Conservation (phyloP, 495 filamentous ascomycete species). For the Aspergillus sparsus region DNA sequence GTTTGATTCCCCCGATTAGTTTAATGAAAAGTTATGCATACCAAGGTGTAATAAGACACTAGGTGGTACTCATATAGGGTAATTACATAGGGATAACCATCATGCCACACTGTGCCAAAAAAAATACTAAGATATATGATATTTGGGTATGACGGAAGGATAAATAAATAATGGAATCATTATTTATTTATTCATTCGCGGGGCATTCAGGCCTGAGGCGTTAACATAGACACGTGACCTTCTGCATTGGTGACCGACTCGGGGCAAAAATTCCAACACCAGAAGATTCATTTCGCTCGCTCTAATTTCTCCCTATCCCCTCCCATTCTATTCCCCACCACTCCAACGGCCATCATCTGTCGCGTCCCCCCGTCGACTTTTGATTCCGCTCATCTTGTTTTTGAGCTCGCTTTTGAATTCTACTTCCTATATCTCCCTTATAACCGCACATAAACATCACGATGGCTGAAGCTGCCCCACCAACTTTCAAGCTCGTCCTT, state of each 20-base stretch:
- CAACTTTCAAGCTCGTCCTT: conserved; percentile 99
- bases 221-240: conserved; percentile 39
- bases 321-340: conserved; percentile 29
- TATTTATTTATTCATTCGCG: conserved; percentile 7
- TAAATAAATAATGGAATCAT: neutral
- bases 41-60: too few relatives aligned
- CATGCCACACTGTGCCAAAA: too few relatives aligned
- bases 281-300: conserved; percentile 27
- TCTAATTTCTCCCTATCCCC: conserved; percentile 28
- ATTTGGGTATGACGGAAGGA: neutral
- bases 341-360: conserved; percentile 27
- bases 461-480: conserved; percentile 60
- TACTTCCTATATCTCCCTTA: conserved; percentile 10
- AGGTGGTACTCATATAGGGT: too few relatives aligned
- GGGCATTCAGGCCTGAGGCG: conserved; percentile 33
- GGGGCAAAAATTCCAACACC: conserved; percentile 53
- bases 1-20: too few relatives aligned
- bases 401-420: conserved; percentile 7
- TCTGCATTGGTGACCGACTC: conserved; percentile 32
- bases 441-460: conserved; percentile 40
- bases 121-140: neutral
- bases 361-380: conserved; percentile 23
- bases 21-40: too few relatives aligned
- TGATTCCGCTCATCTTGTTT: conserved; percentile 8
- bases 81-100: too few relatives aligned